Conservation (phyloP, 352 stramenopile species). For the Globisporangium megalacanthum region DNA sequence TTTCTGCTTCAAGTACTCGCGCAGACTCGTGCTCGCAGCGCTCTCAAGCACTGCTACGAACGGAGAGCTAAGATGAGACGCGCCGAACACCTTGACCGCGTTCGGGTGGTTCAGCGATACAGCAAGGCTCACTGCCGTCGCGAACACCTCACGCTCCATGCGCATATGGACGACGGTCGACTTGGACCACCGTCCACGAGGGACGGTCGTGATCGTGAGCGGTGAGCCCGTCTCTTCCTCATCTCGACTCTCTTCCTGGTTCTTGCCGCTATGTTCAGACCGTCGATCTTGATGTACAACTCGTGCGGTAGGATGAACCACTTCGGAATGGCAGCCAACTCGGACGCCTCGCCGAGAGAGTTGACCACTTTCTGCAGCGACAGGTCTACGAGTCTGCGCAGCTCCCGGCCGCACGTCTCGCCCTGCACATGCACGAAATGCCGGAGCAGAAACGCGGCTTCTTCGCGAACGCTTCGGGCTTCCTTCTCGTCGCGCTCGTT, state of each 20-base stretch:
- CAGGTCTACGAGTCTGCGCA: not conserved
- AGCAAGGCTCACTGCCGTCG: not conserved
- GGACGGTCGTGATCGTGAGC: conserved; percentile 22
- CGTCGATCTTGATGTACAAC: conserved; percentile 46
- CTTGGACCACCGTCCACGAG: conserved; percentile 25
- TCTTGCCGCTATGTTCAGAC: not conserved
- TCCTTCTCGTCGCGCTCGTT: not conserved
- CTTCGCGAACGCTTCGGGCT: not conserved
- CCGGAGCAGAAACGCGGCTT: not conserved
- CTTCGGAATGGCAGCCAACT: not conserved
- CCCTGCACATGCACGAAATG: not conserved
- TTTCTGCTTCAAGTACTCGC: not conserved
- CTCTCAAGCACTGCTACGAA: conserved; percentile 13
- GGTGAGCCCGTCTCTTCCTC: too few relatives aligned
- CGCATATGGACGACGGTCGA: conserved; percentile 23
- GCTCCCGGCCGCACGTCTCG: not conserved
- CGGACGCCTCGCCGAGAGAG: not conserved
- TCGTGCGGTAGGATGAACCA: conserved; percentile 79
- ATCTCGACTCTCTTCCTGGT: not conserved
- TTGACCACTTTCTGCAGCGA: not conserved
- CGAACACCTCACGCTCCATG: not conserved
- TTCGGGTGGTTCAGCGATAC: conserved; percentile 32
- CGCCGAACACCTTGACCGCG: conserved; percentile 20
- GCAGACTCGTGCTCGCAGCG: conserved; percentile 2
- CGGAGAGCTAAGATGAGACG: conserved; percentile 12